Percentiles rank a stretch among this genome's conserved stretches.
Conservation (phyloP, 805 yeast genomes). For the Candida xiaguanensis region DNA sequence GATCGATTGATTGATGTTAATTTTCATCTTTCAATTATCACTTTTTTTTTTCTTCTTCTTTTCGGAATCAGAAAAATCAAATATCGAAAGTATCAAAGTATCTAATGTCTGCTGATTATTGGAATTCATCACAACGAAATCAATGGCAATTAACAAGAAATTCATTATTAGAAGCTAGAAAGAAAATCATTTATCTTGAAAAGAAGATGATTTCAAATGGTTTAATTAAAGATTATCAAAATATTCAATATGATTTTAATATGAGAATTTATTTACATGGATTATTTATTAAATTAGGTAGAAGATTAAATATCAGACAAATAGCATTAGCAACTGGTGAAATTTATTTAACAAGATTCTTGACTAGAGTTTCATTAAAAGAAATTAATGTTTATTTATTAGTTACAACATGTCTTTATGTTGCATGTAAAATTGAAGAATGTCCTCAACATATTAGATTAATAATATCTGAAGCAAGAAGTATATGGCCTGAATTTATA, state of each 20-base stretch:
- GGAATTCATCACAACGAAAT: slow-evolving; percentile 78
- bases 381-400: slow-evolving; percentile 81
- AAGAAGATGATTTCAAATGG: slow-evolving; percentile 43
- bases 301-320: slow-evolving; percentile 75
- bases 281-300: slow-evolving; percentile 69
- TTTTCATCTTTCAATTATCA: too few species aligned
- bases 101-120: slow-evolving; percentile 81
- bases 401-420: slow-evolving; percentile 79
- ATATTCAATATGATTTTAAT: slow-evolving; percentile 51
- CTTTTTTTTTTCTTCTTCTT: too few species aligned
- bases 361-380: slow-evolving; percentile 65
- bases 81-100: neutral
- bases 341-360: slow-evolving; percentile 74
- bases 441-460: slow-evolving; percentile 91
- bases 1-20: too few species aligned
- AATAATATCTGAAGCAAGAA: slow-evolving; percentile 77
- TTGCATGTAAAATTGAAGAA: slow-evolving; percentile 93
- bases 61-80: too few species aligned
- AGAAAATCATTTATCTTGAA: slow-evolving; percentile 37
- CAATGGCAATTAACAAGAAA: slow-evolving; percentile 80
- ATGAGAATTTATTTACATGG: slow-evolving; percentile 78
- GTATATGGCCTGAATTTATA: slow-evolving; percentile 91
- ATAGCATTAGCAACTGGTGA: slow-evolving; percentile 87
- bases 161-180: slow-evolving; percentile 46
- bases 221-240: slow-evolving; percentile 39